phyloP scores from a whole-genome alignment of 2,329 filamentous ascomycete genomes.

The Cordyceps fumosorosea region DNA sequence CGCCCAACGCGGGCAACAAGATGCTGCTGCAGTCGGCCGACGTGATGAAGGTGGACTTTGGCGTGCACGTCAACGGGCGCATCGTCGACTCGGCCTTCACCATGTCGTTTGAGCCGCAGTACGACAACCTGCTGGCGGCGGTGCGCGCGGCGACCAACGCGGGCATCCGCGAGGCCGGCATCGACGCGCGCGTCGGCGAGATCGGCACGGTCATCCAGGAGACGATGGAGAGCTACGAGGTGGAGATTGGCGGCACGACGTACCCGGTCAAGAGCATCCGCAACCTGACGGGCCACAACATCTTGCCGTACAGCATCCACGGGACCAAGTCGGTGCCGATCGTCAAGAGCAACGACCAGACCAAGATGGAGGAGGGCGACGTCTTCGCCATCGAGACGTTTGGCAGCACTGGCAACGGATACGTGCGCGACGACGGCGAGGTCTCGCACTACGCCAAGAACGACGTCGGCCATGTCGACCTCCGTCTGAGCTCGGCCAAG shows the following conservation, averaged over 20 bases:
- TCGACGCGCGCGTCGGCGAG: conserved; percentile 83
- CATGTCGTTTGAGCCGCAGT: conserved; percentile 66
- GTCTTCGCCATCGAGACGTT: conserved; percentile 96
- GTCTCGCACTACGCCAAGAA: conserved; percentile 81
- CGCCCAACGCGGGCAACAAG: conserved; percentile 80
- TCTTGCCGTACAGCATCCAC: conserved; percentile 83
- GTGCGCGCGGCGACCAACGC: conserved; percentile 77
- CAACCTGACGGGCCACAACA: conserved; percentile 85
- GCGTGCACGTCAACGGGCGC: conserved; percentile 71
- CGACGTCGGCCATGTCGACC: conserved; percentile 68
- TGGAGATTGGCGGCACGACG: conserved; percentile 72
- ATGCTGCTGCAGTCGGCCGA: conserved; percentile 64
- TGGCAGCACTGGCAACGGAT: conserved; percentile 84
- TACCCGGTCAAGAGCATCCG: conserved; percentile 79
- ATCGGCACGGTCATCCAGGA: conserved; percentile 82
- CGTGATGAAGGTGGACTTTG: conserved; percentile 78
- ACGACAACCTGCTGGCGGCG: conserved; percentile 66
- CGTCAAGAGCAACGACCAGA: conserved; percentile 78
- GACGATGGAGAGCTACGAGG: conserved; percentile 88
- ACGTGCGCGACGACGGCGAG: conserved; percentile 83
- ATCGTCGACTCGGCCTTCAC: conserved; percentile 82
- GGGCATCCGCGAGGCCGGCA: conserved; percentile 77
- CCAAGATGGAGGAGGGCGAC: conserved; percentile 97
- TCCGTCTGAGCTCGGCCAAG: conserved; percentile 77
- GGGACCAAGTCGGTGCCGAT: conserved; percentile 91